These are phyloP conservation scores for Kwoniella shivajii DNA, from an alignment of 1,284 basidiomycete genomes.

Conservation along the genomic window DNA sequence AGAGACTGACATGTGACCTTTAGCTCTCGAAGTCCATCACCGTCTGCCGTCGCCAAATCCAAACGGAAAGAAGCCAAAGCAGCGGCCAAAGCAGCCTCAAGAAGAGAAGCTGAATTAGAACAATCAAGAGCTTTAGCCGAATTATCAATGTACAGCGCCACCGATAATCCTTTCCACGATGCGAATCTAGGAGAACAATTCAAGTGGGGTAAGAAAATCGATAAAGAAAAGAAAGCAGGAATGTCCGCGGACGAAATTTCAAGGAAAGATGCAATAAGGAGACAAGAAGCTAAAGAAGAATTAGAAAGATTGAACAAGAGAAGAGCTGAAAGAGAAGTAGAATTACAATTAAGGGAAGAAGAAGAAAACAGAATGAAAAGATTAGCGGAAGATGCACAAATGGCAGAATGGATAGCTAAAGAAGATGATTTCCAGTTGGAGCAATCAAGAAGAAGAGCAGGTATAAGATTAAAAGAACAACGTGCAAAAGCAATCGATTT, in stretches of 20 bases:
- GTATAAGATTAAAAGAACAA: conserved; percentile 92
- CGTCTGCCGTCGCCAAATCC: conserved; percentile 29
- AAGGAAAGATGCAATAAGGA: conserved; percentile 73
- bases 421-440: conserved; percentile 97
- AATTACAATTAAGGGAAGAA: conserved; percentile 83
- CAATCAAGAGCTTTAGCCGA: conserved; percentile 79
- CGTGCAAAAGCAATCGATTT: conserved; percentile 95
- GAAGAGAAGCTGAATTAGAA: conserved; percentile 77
- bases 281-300: conserved; percentile 92
- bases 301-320: conserved; percentile 86
- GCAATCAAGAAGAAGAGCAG: conserved; percentile 85
- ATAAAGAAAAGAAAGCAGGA: conserved; percentile 90
- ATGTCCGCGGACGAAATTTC: conserved; percentile 78
- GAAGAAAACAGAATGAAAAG: conserved; percentile 87
- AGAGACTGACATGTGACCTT: conserved; percentile 13
- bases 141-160: conserved; percentile 88
- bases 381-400: conserved; percentile 88
- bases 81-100: conserved; percentile 78
- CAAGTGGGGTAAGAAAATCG: conserved; percentile 97
- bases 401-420: conserved; percentile 97
- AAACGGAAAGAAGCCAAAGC: conserved; percentile 73
- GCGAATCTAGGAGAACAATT: conserved; percentile 93
- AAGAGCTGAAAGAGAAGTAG: conserved; percentile 88
- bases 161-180: conserved; percentile 94
- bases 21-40: conserved; percentile 48